Evolutionary conservation across 257 asterid species (phyloP), one percentile per base, ranked within the genome.

Genomic region (Striga asiatica): DNA sequence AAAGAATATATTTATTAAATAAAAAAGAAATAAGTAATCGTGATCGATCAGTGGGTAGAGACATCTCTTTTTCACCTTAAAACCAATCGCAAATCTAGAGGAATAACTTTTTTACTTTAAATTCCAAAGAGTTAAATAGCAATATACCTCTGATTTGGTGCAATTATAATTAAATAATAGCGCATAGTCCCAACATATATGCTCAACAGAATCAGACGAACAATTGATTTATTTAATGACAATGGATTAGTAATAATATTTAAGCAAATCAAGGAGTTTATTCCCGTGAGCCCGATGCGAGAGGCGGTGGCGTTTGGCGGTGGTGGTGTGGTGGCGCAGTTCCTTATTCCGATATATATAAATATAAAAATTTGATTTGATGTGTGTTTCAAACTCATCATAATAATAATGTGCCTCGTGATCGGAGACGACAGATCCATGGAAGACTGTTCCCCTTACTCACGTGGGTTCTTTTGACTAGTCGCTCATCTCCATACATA

Each of bases 361-460:
- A 20, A 12, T 20, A 16, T 22, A 41, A 20, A 16, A 2, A 6
- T 41, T 16, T 10, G 47, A 39, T 13, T 18, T 14, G 14, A 39
- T 39, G n/a, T n/a, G n/a, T n/a, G n/a, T n/a, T n/a, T n/a, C n/a
- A n/a, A n/a, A n/a, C n/a, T n/a, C n/a, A n/a, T n/a, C n/a, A n/a
- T n/a, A n/a, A n/a, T n/a, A n/a, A n/a, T n/a, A n/a, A 39, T 39
- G n/a, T 16, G 21, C 48, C 48, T 41, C 48, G 48, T 41, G 48
- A 41, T 41, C 48, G 48, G 48, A 41, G 48, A 41, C 47, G 48
- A 22, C 48, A 41, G 48, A 41, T 41, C 48, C 48, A 41, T 41
- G 48, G 48, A 14, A 14, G 48, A 41, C 48, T 41, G 48, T 41
- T 41, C 48, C 48, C 18, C 21, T 22, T 41, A 41, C 20, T 41